Conservation (phyloP, 2,329 filamentous ascomycete genomes). For the Thermothelomyces thermophilus region DNA sequence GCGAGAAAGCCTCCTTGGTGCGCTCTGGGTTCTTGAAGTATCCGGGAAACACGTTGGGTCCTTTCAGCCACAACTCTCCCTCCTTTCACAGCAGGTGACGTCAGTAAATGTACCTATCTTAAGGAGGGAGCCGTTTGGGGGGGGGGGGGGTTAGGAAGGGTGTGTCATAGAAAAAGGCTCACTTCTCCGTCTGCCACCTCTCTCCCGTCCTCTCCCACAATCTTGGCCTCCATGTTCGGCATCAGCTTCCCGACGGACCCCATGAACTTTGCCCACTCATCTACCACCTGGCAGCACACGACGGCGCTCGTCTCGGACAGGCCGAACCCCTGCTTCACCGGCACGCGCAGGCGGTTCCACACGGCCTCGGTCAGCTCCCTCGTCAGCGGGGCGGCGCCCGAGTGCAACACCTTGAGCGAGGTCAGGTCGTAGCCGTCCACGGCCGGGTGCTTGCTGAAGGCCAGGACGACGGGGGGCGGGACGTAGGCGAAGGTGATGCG, state of each 20-base stretch:
- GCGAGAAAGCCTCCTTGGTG: slow-evolving; percentile 63
- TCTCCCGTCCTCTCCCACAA: slow-evolving; percentile 58
- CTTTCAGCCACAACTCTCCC: slow-evolving; percentile 72
- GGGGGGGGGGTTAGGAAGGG: no score
- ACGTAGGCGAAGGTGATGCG: slow-evolving; percentile 73
- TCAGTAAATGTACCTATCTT: neutral
- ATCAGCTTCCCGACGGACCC: slow-evolving; percentile 73
- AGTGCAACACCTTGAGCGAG: slow-evolving; percentile 76
- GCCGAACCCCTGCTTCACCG: slow-evolving; percentile 89
- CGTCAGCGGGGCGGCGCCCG: slow-evolving; percentile 78
- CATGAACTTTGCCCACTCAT: slow-evolving; percentile 68
- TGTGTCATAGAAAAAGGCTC: neutral
- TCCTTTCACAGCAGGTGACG: slow-evolving; percentile 32
- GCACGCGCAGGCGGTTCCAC: slow-evolving; percentile 65
- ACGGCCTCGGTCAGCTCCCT: slow-evolving; percentile 71
- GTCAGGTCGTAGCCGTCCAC: slow-evolving; percentile 77
- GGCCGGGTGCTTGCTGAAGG: slow-evolving; percentile 70
- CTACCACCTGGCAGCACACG: slow-evolving; percentile 66
- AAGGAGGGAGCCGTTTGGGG: no score
- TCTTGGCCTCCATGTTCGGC: slow-evolving; percentile 74
- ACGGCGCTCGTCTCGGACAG: slow-evolving; percentile 80
- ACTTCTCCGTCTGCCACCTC: slow-evolving; percentile 50
- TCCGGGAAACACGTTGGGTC: slow-evolving; percentile 73
- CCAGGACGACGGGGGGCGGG: slow-evolving; percentile 76
- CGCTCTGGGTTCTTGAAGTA: slow-evolving; percentile 69